Evolutionary conservation across 2,329 filamentous ascomycete species (phyloP).

Genomic region (Phyllosticta citriasiana): DNA sequence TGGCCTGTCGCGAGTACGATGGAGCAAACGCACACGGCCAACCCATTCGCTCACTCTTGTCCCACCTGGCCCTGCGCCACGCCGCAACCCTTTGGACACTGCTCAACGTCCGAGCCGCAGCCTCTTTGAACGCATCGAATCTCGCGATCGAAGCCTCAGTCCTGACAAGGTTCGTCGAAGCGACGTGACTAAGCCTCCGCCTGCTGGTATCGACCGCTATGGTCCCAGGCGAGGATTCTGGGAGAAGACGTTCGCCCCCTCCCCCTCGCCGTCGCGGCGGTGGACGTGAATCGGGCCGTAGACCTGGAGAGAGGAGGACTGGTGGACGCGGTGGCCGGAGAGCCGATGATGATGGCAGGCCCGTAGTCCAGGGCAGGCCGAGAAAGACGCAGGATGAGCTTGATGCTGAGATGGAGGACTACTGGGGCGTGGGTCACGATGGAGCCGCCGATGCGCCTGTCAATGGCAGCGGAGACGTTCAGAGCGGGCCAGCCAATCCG

Average conservation of each 20-base stretch:
- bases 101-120: slow-evolving; percentile 45
- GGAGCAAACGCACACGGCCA: slow-evolving; percentile 79
- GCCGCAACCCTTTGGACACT: slow-evolving; percentile 39
- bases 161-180: slow-evolving; percentile 37
- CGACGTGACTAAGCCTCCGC: slow-evolving; percentile 44
- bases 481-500: neutral
- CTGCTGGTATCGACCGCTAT: slow-evolving; percentile 69
- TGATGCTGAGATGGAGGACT: slow-evolving; percentile 95
- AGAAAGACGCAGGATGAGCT: slow-evolving; percentile 87
- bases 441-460: neutral
- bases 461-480: neutral
- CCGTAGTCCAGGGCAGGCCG: slow-evolving; percentile 38
- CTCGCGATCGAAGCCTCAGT: slow-evolving; percentile 33
- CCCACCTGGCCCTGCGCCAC: slow-evolving; percentile 17
- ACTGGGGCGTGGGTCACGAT: slow-evolving; percentile 40
- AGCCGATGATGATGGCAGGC: slow-evolving; percentile 38
- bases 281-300: slow-evolving; percentile 38
- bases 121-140: slow-evolving; percentile 55
- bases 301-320: slow-evolving; percentile 33
- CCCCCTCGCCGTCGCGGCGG: slow-evolving; percentile 37
- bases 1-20: slow-evolving; percentile 71
- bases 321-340: slow-evolving; percentile 33
- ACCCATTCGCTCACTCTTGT: slow-evolving; percentile 66
- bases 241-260: slow-evolving; percentile 43
- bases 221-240: slow-evolving; percentile 50